Percentiles rank a stretch among this genome's conserved stretches.
Evolutionary conservation across 306 rosid species (phyloP).

Genomic region (Ormosia emarginata): DNA sequence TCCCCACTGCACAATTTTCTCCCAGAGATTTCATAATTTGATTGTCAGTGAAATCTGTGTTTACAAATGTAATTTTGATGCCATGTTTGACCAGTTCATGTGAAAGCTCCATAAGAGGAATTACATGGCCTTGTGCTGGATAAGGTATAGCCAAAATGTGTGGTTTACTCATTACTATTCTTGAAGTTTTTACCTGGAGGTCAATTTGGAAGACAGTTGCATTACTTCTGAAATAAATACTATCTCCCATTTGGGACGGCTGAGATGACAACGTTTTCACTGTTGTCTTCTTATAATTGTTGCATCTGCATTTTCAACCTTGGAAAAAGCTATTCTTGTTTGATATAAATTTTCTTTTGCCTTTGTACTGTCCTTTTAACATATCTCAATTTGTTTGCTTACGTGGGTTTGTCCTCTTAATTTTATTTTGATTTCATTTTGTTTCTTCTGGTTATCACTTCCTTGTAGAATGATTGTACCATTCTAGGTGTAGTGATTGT

Average conservation of each 20-base stretch:
- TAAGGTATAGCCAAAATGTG: conserved; percentile 33
- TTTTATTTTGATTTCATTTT: background rate
- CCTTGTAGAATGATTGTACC: background rate
- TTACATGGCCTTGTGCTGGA: conserved; percentile 50
- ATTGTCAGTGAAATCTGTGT: conserved; percentile 27
- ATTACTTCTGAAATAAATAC: background rate
- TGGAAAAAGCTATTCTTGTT: background rate
- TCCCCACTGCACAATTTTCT: background rate
- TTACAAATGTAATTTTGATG: conserved; percentile 32
- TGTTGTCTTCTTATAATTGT: background rate
- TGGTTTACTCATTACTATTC: conserved; percentile 20
- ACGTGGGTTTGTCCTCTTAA: background rate
- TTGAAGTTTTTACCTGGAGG: background rate
- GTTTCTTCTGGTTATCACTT: background rate
- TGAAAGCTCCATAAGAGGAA: conserved; percentile 41
- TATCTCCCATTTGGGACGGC: background rate
- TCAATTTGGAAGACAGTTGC: background rate
- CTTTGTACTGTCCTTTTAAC: background rate
- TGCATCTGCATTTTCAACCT: background rate
- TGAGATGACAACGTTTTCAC: background rate
- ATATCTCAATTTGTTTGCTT: background rate
- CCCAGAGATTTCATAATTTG: conserved; percentile 32
- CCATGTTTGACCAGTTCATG: conserved; percentile 29
- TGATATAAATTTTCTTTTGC: background rate
- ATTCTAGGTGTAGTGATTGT: no score